Evolutionary conservation across 2,329 filamentous ascomycete species (phyloP).

Genomic region (Pseudopyrenochaeta lycopersici): DNA sequence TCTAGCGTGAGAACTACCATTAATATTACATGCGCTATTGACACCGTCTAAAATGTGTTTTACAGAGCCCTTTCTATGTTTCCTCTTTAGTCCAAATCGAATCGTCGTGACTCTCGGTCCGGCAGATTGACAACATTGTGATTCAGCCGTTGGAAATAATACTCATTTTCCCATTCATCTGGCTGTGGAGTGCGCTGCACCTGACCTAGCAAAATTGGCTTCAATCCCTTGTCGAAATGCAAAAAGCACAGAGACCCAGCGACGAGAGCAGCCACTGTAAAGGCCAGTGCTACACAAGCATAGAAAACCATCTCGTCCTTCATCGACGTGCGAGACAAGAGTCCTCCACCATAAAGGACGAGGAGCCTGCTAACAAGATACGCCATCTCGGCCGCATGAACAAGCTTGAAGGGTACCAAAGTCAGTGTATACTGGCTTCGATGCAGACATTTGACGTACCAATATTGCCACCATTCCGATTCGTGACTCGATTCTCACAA

Average conservation of each 20-base stretch:
- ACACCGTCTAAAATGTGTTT: too few species aligned
- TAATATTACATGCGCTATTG: too few species aligned
- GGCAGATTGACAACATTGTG: neutral
- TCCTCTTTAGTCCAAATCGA: neutral
- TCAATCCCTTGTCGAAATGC: constrained; percentile 34
- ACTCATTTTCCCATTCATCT: neutral
- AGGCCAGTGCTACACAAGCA: constrained; percentile 12
- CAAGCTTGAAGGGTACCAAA: neutral
- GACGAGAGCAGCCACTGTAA: constrained; percentile 10
- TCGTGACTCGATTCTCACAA: constrained; percentile 18
- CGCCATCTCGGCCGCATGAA: constrained; percentile 25
- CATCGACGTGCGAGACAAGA: constrained; percentile 15
- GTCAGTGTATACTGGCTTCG: neutral
- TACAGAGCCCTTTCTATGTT: too few species aligned
- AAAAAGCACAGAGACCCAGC: constrained; percentile 19
- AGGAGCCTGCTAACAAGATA: constrained; percentile 32
- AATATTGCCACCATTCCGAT: constrained; percentile 19
- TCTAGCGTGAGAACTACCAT: too few species aligned
- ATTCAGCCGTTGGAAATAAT: neutral
- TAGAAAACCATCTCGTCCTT: constrained; percentile 37
- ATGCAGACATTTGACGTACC: constrained; percentile 11
- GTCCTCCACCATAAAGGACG: constrained; percentile 17
- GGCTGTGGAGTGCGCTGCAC: neutral
- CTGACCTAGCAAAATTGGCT: constrained; percentile 20
- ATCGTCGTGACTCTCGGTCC: neutral